Evolutionary conservation across 2,329 filamentous ascomycete genomes (phyloP), one percentile per base, ranked within the genome.

Genomic region (Aspergillus japonicus): DNA sequence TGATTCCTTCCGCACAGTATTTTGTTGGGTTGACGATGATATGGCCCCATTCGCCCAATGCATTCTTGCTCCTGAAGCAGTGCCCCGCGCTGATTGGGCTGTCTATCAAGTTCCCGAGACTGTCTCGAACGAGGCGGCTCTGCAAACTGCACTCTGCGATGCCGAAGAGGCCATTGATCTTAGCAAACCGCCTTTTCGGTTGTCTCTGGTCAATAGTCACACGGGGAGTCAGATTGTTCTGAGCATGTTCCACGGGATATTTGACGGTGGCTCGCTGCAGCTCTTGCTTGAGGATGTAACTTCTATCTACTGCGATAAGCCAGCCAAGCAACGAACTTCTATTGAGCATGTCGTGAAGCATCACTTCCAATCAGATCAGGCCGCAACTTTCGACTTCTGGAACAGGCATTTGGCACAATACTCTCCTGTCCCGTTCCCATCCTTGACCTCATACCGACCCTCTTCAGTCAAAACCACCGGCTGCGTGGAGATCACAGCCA

Each of bases 181-280:
- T n/a, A 53, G 33, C 16, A 51, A 31, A 3, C 62, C 62, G 2
- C 67, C 69, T 1, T 71, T 68, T 61, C 69, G 66, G 47, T 19
- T 74, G 1, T 65, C 71, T 14, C 44, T 71, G 3, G 29, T 71
- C 5, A 50, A 56, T 26, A 56, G 60, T 1, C 31, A 47, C 1
- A n/a, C 47, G 14, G 39, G 53, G 2, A 55, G 57, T 0, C 31
- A 65, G 5, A 49, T 75, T 10, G 56, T 74, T n/a, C 60, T 75
- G 29, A 71, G 73, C 62, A 69, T 76, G 60, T 73, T 75, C 21
- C 75, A 77, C 60, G 75, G 73, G 24, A 71, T 77, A 14, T 75
- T 74, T 49, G 74, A 77, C 49, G 75, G 74, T 48, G 73, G 71
- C 3, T 76, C 74, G 1, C 49, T 74, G 44, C 66, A 75, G 50